Base-by-base conservation (phyloP, 192 early-diverging fungal species). In the Diversispora epigaea region DNA sequence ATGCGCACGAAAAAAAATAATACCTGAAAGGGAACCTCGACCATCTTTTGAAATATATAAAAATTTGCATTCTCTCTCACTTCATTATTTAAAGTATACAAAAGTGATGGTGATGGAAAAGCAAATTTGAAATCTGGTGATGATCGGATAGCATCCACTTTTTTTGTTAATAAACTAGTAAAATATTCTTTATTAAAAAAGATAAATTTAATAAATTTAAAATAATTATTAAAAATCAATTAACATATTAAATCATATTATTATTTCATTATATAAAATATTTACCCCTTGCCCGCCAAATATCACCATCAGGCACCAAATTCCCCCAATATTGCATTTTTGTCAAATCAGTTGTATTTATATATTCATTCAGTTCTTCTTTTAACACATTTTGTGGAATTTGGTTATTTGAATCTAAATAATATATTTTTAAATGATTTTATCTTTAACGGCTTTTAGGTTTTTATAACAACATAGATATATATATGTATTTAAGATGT, bases 211-310 rank as follows among this genome's bases (percentile, higher is more conserved):
- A 56, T 56, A 6, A 19, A 19, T 21, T 15, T 56, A 56, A 56
- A 56, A 56, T 15, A 8, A 56, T n/a, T 19, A 54, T 17, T 17
- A 54, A 54, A 54, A 32, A 25, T 54, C 0, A 54, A 10, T 54
- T 54, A 11, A 52, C 4, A 54, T 14, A 8, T 4, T 60, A 60
- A 11, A 60, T 32, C 21, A 32, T 32, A 60, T 58, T 6, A 32
- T 7, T 22, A 22, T 39, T 32, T 60, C 10, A 14, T 41, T n/a
- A n/a, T 40, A 1, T 63, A 17, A n/a, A 12, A 0, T 21, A 55
- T 17, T 43, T 71, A 88, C 87, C 86, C 79, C 88, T 91, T 50
- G 83, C 84, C 54, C 83, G 80, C 93, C 93, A 94, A 5, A 86
- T 17, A n/a, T 71, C 73, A 11, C 77, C 84, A 14, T 75, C 68